phyloP scores from a whole-genome alignment of 306 rosid species.

The Prunus dulcis region DNA sequence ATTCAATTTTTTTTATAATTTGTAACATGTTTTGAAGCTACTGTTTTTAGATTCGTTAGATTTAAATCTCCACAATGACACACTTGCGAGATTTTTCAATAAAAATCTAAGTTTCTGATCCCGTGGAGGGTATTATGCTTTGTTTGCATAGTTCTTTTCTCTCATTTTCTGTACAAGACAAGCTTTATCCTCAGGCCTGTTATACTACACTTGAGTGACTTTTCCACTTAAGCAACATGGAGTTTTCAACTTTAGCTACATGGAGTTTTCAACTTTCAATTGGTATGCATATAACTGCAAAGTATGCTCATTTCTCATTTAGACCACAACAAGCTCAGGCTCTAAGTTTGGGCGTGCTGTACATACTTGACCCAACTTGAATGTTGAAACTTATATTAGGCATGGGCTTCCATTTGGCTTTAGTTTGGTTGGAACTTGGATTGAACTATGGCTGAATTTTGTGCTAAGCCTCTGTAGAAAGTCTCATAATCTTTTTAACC shows the following conservation, averaged over 20 bases:
- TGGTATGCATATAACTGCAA: not conserved
- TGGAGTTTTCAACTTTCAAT: not conserved
- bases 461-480: not conserved
- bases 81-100: conserved; percentile 18
- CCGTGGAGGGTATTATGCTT: conserved; percentile 21
- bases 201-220: not conserved
- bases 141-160: not conserved
- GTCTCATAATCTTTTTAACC: not conserved
- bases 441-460: not conserved
- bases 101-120: conserved; percentile 17
- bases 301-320: not conserved
- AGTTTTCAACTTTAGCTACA: not conserved
- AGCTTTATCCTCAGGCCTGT: not conserved
- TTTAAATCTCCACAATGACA: conserved; percentile 22
- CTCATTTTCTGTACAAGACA: not conserved
- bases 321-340: not conserved
- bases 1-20: conserved; percentile 14
- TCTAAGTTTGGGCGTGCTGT: not conserved
- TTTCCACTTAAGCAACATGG: not conserved
- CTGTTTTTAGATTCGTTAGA: conserved; percentile 25
- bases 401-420: not conserved
- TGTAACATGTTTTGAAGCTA: conserved; percentile 15
- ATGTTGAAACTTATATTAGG: not conserved
- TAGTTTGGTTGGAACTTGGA: not conserved
- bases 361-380: not conserved